Base-by-base conservation (phyloP, 257 asterid species). In the Anisodus acutangulus region DNA sequence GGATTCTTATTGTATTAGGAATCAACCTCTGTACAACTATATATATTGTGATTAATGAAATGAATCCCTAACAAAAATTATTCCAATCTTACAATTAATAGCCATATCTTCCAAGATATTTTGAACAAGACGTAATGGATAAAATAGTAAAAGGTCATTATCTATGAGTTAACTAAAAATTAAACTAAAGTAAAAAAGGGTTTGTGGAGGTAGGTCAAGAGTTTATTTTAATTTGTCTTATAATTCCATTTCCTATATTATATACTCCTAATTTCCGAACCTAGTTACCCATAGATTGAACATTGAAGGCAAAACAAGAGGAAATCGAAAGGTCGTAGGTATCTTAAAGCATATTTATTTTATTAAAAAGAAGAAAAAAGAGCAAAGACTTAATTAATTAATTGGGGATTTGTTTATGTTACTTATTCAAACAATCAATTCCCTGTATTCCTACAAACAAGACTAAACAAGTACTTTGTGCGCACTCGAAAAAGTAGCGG, bases 121-220 rank as follows among this genome's bases (percentile, higher is more conserved):
- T 64, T 64, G 71, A 11, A 26, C 12, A 64, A 64, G 7, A 26
- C 26, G 71, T 22, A 22, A 22, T 19, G 80, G 31, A 1, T 12
- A 47, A 4, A 17, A 72, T 74, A 49, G 37, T 8, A 47, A 74
- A 22, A 22, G 26, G 0, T 72, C 60, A 6, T 49, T 74, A 70
- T 41, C 41, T 41, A 74, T 3, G 81, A 74, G 12, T 22, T 49
- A 12, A 49, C 45, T 74, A 19, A 0, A 19, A 22, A 22, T 74
- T 22, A 74, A 72, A 74, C 81, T 19, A 12, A 74, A 49, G 1
- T 22, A 16, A 22, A 49, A 22, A 22, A 55, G 43, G 59, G 81
- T 22, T 49, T 74, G 81, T 49, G 81, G 81, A 74, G 45, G 81
- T 49, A 74, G 81, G 62, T 74, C 81, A 12, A 3, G 8, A 22